Evolutionary conservation across 768 basidiomycete genomes (phyloP).

Genomic region (Pleurotus sapidus): DNA sequence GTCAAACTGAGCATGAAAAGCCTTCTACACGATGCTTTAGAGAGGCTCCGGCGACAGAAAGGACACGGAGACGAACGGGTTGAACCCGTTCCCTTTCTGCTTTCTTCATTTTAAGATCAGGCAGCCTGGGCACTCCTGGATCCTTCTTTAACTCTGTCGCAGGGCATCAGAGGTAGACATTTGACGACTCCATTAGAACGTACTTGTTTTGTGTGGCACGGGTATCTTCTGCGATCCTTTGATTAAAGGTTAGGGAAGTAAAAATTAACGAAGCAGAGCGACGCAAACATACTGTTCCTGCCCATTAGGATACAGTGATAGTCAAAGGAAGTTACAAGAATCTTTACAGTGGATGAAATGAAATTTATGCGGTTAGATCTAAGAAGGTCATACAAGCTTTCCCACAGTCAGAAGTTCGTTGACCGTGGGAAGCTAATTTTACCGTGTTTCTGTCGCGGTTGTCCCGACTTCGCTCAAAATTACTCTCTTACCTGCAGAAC

Average conservation of each 20-base stretch:
- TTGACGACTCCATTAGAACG: background rate
- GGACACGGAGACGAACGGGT: conserved; percentile 27
- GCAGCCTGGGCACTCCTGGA: conserved; percentile 82
- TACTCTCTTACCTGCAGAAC: too few relatives aligned
- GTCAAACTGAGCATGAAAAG: conserved; percentile 29
- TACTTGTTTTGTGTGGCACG: conserved; percentile 2
- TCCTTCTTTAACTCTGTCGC: conserved; percentile 79
- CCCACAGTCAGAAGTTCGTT: background rate
- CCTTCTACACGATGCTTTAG: conserved; percentile 11
- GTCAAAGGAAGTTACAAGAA: too few relatives aligned
- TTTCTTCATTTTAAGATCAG: conserved; percentile 53
- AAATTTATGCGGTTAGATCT: too few relatives aligned
- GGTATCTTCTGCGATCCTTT: conserved; percentile 1
- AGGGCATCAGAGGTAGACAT: background rate
- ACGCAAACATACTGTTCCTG: background rate
- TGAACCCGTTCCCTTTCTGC: conserved; percentile 33
- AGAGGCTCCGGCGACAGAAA: too few relatives aligned
- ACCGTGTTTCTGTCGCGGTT: too few relatives aligned
- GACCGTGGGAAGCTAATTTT: too few relatives aligned
- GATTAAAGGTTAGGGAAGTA: background rate
- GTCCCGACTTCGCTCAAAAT: too few relatives aligned
- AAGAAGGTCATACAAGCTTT: too few relatives aligned
- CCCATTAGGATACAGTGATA: background rate
- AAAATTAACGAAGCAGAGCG: background rate
- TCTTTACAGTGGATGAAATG: too few relatives aligned